Percentiles rank a stretch among this genome's conserved stretches.
phyloP scores from a whole-genome alignment of 768 basidiomycete genomes.

The Phlegmacium glaucopus region DNA sequence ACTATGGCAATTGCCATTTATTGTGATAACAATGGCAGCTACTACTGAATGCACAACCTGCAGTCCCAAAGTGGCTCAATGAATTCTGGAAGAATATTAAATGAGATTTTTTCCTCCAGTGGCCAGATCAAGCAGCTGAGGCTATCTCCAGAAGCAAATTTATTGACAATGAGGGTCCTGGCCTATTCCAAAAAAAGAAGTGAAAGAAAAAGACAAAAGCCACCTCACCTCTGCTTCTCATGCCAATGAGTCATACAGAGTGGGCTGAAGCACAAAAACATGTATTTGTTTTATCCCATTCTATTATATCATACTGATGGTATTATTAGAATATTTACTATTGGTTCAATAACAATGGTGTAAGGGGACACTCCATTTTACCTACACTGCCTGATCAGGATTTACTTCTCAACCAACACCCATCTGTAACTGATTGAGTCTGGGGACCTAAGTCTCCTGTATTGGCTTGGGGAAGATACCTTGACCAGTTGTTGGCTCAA shows the following conservation, averaged over 20 bases:
- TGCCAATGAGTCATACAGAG: not conserved
- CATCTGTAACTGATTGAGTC: too few relatives aligned
- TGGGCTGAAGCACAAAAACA: not conserved
- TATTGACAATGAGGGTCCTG: not conserved
- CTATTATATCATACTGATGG: not conserved
- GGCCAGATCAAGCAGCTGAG: slow-evolving; percentile 3
- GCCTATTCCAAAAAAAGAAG: not conserved
- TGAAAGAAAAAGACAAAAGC: not conserved
- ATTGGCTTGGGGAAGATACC: too few relatives aligned
- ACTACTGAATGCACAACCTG: too few relatives aligned
- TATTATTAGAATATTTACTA: not conserved
- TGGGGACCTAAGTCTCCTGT: too few relatives aligned
- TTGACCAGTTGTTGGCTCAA: too few relatives aligned
- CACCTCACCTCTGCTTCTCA: not conserved
- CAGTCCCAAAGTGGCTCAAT: too few relatives aligned
- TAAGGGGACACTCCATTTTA: too few relatives aligned
- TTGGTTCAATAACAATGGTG: not conserved
- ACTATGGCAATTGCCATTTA: too few relatives aligned
- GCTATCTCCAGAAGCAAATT: not conserved
- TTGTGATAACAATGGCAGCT: too few relatives aligned
- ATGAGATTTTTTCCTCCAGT: not conserved
- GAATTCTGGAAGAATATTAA: not conserved
- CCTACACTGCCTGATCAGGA: too few relatives aligned
- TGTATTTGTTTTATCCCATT: not conserved
- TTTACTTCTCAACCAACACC: too few relatives aligned